phyloP scores from a whole-genome alignment of 2,329 filamentous ascomycete species.

The Beauveria medogensis region DNA sequence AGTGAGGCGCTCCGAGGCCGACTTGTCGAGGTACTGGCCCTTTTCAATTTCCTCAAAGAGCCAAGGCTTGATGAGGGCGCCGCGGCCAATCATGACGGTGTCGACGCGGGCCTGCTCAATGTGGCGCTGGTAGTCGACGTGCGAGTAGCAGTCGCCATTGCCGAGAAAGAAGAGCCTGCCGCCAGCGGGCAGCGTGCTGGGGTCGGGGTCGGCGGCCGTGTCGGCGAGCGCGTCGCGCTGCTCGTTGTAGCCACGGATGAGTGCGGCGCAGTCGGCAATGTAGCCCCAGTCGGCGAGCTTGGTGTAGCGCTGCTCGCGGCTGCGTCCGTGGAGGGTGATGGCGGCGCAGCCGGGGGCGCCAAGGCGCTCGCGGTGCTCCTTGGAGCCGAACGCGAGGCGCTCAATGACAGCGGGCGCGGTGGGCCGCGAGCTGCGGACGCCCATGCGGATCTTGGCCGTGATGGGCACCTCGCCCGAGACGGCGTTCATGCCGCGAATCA shows the following conservation, averaged over 20 bases:
- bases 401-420: constrained; percentile 76
- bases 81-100: constrained; percentile 94
- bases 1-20: constrained; percentile 71
- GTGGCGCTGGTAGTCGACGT: constrained; percentile 76
- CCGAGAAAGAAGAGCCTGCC: constrained; percentile 83
- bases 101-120: constrained; percentile 74
- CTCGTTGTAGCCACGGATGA: constrained; percentile 73
- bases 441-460: constrained; percentile 90
- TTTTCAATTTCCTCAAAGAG: constrained; percentile 92
- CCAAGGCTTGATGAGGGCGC: constrained; percentile 96
- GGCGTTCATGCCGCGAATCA: constrained; percentile 90
- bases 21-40: constrained; percentile 93
- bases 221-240: constrained; percentile 61
- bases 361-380: constrained; percentile 59
- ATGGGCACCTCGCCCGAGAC: constrained; percentile 88
- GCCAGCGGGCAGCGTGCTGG: constrained; percentile 53
- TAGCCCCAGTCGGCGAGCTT: constrained; percentile 90
- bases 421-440: constrained; percentile 70
- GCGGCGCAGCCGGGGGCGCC: constrained; percentile 83
- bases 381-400: constrained; percentile 71
- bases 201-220: constrained; percentile 70
- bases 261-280: constrained; percentile 78
- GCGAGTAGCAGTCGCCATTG: constrained; percentile 94
- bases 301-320: constrained; percentile 89
- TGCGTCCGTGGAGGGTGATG: constrained; percentile 91